Percentiles rank a stretch among this genome's conserved stretches.
Evolutionary conservation across 495 filamentous ascomycete species (phyloP).

Genomic region (Neurospora terricola): DNA sequence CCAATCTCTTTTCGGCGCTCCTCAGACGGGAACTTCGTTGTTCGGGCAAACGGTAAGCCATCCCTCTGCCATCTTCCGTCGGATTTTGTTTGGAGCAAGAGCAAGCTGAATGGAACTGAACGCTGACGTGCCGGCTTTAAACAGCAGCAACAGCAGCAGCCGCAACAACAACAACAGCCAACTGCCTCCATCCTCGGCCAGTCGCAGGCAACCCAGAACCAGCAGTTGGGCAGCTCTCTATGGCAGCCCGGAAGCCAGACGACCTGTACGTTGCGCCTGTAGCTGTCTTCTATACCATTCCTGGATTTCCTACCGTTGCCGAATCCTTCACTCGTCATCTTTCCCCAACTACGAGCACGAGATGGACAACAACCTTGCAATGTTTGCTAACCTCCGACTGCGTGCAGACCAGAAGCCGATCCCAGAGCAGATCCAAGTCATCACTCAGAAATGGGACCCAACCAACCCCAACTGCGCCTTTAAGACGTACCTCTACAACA

Average conservation of each 20-base stretch:
- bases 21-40: neutral
- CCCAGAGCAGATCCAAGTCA: slow-evolving; percentile 68
- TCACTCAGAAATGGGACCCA: slow-evolving; percentile 79
- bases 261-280: slow-evolving; percentile 24
- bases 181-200: slow-evolving; percentile 18
- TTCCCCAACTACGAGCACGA: neutral
- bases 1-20: neutral
- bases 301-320: neutral
- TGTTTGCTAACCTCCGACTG: slow-evolving; percentile 7
- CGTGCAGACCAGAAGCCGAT: slow-evolving; percentile 63
- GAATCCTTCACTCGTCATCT: neutral
- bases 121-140: neutral
- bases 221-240: slow-evolving; percentile 30
- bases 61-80: neutral
- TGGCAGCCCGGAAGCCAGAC: slow-evolving; percentile 39
- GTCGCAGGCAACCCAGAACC: slow-evolving; percentile 22
- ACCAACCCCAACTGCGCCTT: slow-evolving; percentile 62
- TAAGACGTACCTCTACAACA: slow-evolving; percentile 90
- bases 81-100: neutral
- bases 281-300: neutral
- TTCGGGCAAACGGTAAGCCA: neutral
- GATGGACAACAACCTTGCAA: neutral
- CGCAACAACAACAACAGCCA: slow-evolving; percentile 23
- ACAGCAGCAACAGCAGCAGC: slow-evolving; percentile 26
- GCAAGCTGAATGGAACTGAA: neutral